These are phyloP conservation scores for Auricularia sp. DNA, from an alignment of 768 basidiomycete species.

Conservation along the genomic window DNA sequence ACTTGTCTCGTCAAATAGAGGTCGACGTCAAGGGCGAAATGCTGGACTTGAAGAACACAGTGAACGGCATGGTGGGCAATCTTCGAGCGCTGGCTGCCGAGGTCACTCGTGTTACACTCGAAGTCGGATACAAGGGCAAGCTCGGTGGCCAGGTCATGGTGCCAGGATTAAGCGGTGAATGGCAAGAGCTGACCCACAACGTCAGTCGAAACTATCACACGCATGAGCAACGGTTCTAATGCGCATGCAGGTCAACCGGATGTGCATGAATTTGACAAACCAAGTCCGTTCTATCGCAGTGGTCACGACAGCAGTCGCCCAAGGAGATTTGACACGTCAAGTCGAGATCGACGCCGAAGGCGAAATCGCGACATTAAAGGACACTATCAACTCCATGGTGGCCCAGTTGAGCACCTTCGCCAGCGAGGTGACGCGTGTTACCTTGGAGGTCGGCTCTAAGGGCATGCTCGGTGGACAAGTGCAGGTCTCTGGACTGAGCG, in stretches of 20 bases:
- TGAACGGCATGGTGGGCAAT: slow-evolving; percentile 47
- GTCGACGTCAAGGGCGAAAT: slow-evolving; percentile 89
- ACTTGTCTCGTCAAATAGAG: slow-evolving; percentile 87
- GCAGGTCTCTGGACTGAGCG: slow-evolving; percentile 78
- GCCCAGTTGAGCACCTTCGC: slow-evolving; percentile 82
- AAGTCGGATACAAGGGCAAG: slow-evolving; percentile 83
- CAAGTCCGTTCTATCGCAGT: slow-evolving; percentile 75
- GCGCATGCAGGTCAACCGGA: slow-evolving; percentile 50
- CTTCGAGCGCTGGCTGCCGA: slow-evolving; percentile 64
- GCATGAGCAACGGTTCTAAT: neutral
- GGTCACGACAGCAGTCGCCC: slow-evolving; percentile 83
- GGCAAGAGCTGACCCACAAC: slow-evolving; percentile 15
- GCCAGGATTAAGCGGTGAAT: slow-evolving; percentile 28
- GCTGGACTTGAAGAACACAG: slow-evolving; percentile 63
- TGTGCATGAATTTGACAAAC: slow-evolving; percentile 73
- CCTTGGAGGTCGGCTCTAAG: slow-evolving; percentile 77
- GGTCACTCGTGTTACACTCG: slow-evolving; percentile 73
- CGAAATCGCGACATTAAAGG: slow-evolving; percentile 77
- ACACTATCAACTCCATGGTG: slow-evolving; percentile 91
- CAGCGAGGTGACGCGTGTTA: slow-evolving; percentile 75
- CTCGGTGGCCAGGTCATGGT: slow-evolving; percentile 83
- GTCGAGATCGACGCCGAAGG: slow-evolving; percentile 87
- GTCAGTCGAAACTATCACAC: slow-evolving; percentile 20
- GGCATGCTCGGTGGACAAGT: slow-evolving; percentile 87
- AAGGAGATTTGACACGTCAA: slow-evolving; percentile 85